Evolutionary conservation across 805 yeast species (phyloP).

Genomic region (Starmerella geochares): DNA sequence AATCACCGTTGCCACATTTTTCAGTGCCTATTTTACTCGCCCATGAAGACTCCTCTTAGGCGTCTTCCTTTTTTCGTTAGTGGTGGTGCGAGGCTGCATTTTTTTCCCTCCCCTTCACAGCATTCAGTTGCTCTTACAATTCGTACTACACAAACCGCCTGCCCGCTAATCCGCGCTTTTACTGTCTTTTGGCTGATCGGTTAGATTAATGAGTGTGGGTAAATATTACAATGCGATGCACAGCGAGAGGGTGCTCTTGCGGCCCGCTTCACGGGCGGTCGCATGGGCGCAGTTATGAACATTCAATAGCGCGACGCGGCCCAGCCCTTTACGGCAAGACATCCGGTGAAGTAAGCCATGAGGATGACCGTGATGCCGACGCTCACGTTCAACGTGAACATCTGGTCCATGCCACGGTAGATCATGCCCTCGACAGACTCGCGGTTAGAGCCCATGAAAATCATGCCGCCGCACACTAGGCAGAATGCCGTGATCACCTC

Average conservation of each 20-base stretch:
- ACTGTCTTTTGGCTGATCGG: neutral
- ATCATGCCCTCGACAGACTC: constrained; percentile 74
- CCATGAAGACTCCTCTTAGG: no score
- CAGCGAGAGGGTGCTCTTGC: neutral
- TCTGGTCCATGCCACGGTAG: constrained; percentile 69
- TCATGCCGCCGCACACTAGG: constrained; percentile 75
- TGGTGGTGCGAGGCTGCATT: no score
- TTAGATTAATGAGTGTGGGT: neutral
- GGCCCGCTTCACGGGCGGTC: no score
- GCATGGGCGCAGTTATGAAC: no score
- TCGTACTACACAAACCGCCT: neutral
- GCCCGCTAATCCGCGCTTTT: no score
- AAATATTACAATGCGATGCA: neutral
- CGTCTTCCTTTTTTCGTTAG: no score
- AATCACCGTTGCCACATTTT: no score
- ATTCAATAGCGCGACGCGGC: constrained; percentile 16
- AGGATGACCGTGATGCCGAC: constrained; percentile 68
- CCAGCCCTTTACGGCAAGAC: constrained; percentile 40
- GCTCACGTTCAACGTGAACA: constrained; percentile 83
- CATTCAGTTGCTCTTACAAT: no score
- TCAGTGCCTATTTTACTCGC: no score
- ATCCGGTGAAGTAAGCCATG: constrained; percentile 79
- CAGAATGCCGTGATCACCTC: constrained; percentile 74
- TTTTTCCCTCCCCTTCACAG: no score
- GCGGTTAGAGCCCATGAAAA: constrained; percentile 86